These are phyloP conservation scores for Pueraria montana DNA, from an alignment of 306 rosid genomes.

Conservation along the genomic window DNA sequence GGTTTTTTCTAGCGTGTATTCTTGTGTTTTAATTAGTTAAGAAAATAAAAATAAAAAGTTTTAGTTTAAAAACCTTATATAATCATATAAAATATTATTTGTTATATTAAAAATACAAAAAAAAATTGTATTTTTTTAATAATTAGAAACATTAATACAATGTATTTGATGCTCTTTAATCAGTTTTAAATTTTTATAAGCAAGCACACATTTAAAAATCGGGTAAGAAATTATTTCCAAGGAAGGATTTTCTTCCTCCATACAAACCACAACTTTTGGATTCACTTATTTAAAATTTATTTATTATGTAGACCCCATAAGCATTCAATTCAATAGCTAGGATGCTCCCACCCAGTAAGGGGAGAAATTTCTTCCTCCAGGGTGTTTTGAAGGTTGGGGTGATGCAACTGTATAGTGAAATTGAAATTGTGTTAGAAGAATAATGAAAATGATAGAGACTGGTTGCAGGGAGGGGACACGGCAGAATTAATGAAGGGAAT, in stretches of 20 bases:
- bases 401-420: neutral
- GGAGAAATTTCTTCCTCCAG: neutral
- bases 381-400: neutral
- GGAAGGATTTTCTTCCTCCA: neutral
- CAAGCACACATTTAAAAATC: neutral
- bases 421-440: neutral
- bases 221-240: neutral
- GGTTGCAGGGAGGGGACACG: constrained; percentile 37
- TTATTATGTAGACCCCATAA: neutral
- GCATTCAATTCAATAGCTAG: neutral
- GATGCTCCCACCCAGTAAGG: neutral
- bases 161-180: neutral
- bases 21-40: no score
- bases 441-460: constrained; percentile 44
- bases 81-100: neutral
- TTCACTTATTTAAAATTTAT: neutral
- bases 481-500: constrained; percentile 50
- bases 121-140: neutral
- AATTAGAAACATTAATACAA: neutral
- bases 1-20: no score
- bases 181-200: neutral
- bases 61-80: no score
- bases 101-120: neutral
- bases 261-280: neutral
- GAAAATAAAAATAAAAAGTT: no score